Evolutionary conservation across 2,329 filamentous ascomycete genomes (phyloP).

Genomic region (Monilinia laxa): DNA sequence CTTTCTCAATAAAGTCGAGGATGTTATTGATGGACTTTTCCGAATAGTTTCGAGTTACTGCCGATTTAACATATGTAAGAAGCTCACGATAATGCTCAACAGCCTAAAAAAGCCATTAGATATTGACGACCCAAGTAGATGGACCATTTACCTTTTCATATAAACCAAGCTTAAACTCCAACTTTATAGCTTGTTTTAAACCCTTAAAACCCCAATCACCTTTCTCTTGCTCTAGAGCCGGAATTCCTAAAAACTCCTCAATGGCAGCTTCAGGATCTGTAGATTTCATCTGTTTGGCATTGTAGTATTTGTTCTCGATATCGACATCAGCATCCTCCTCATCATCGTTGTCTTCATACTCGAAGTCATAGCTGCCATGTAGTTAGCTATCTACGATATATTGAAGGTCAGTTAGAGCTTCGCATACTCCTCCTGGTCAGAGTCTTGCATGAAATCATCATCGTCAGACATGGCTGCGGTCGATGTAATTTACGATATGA

Average conservation of each 20-base stretch:
- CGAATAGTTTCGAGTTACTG: constrained; percentile 95
- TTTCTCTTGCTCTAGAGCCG: constrained; percentile 81
- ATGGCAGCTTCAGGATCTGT: constrained; percentile 86
- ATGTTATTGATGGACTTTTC: constrained; percentile 99
- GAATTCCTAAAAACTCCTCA: constrained; percentile 87
- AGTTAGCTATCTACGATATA: constrained; percentile 27
- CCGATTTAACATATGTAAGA: constrained; percentile 94
- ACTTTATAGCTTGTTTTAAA: constrained; percentile 95
- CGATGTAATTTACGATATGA: neutral
- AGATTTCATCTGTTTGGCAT: constrained; percentile 93
- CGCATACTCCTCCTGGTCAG: constrained; percentile 77
- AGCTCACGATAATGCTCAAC: constrained; percentile 92
- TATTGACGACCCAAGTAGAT: neutral
- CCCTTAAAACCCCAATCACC: constrained; percentile 99
- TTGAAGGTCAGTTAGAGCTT: constrained; percentile 20
- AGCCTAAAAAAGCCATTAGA: constrained; percentile 55
- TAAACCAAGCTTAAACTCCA: constrained; percentile 88
- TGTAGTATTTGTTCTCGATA: constrained; percentile 99
- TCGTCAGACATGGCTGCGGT: constrained; percentile 51
- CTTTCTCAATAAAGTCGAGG: constrained; percentile 96
- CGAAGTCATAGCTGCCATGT: constrained; percentile 78
- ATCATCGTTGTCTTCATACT: constrained; percentile 89
- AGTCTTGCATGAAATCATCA: constrained; percentile 93
- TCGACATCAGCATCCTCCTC: constrained; percentile 86
- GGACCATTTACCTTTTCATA: constrained; percentile 69